phyloP scores from a whole-genome alignment of 2,329 filamentous ascomycete genomes.

The Ilyonectria destructans region DNA sequence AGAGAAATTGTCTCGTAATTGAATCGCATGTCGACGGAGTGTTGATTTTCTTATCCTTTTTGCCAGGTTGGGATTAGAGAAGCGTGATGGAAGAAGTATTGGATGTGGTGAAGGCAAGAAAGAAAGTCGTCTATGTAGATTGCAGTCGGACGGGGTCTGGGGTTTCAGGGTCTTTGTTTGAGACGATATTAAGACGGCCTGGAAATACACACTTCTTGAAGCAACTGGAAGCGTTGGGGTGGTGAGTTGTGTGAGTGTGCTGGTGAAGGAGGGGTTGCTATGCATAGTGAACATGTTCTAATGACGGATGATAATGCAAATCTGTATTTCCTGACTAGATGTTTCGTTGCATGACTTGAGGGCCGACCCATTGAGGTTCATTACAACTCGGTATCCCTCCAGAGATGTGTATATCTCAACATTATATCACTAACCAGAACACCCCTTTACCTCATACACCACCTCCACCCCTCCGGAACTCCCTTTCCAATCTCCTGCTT shows the following conservation, averaged over 20 bases:
- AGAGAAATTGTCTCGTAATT: constrained; percentile 37
- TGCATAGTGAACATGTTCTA: not conserved
- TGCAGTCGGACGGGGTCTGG: constrained; percentile 6
- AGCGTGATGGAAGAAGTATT: constrained; percentile 3
- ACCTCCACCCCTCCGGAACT: constrained; percentile 32
- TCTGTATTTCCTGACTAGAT: not conserved
- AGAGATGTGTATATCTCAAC: no score
- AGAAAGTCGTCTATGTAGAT: constrained; percentile 10
- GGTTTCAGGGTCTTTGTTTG: not conserved
- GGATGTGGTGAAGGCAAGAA: constrained; percentile 1
- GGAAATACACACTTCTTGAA: constrained; percentile 9
- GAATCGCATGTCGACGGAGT: constrained; percentile 25
- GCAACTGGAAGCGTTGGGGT: not conserved
- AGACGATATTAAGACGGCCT: not conserved
- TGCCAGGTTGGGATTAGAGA: not conserved
- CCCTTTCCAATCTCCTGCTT: constrained; percentile 8
- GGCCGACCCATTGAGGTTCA: not conserved
- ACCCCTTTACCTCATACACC: constrained; percentile 26
- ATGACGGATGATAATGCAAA: constrained; percentile 14
- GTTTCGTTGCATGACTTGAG: not conserved
- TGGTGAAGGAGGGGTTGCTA: not conserved
- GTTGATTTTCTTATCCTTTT: constrained; percentile 16
- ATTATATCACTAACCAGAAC: not conserved
- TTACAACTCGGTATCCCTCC: not conserved
- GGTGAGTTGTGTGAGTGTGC: constrained; percentile 12